Base-by-base conservation (phyloP, 176 grass and related monocot genomes). In the Aegilops sharonensis region DNA sequence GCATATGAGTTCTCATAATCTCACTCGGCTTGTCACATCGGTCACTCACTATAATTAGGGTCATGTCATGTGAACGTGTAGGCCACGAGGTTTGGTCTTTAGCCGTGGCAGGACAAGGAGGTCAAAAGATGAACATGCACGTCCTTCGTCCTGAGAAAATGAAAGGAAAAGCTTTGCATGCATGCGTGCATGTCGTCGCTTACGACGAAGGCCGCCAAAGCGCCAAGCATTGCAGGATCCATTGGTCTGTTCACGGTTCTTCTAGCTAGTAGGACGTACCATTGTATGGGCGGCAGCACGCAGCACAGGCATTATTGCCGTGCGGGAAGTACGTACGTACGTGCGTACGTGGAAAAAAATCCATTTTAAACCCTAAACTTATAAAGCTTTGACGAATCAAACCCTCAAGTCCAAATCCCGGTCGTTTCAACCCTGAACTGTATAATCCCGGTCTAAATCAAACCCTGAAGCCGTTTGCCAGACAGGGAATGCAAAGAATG, bases 71-170 rank as follows among this genome's bases (percentile, higher is more conserved):
- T 85, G 85, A 17, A 68, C 23, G 42, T 85, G 42, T 85, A 80
- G 35, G 57, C 45, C 30, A 10, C 79, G 54, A 72, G 24, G 54
- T n/a, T 83, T 72, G 88, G 79, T 72, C 42, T 83, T 56, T 83
- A 71, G 84, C 18, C 24, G 2, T 71, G 79, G 48, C 43, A 76
- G 8, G 20, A 32, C 59, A 4, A 47, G 25, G 17, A 32, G 56
- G 73, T 81, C 88, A 85, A 77, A 64, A 61, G 57, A 18, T 68
- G 23, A 81, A 43, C 66, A 54, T 36, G 43, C 14, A 64, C 10
- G 78, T 85, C 61, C 31, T 36, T 25, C 0, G 50, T 34, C 21
- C 24, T 36, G 40, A 4, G 14, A 34, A 71, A 18, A 17, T 2
- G n/a, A n/a, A 11, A 36, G 5, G 27, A n/a, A 86, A 62, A 14